phyloP scores from a whole-genome alignment of 495 filamentous ascomycete species.

The Wilcoxina mikolae region DNA sequence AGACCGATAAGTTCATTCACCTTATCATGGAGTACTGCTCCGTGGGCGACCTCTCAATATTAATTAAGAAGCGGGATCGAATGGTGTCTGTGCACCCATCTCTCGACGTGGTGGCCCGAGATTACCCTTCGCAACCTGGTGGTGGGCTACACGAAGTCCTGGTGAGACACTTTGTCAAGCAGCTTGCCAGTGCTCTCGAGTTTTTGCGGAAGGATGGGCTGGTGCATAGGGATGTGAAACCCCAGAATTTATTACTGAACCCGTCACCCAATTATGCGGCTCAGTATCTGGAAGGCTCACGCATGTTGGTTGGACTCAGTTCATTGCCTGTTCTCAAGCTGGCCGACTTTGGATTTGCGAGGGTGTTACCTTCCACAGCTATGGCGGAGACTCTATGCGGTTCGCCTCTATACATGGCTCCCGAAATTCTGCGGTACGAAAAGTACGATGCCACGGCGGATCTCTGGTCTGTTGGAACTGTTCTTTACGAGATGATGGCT shows the following conservation, averaged over 20 bases:
- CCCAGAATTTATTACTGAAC: constrained; percentile 83
- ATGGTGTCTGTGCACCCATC: constrained; percentile 52
- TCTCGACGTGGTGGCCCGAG: constrained; percentile 69
- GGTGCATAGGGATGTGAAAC: constrained; percentile 94
- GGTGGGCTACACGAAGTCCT: constrained; percentile 87
- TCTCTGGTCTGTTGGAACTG: constrained; percentile 93
- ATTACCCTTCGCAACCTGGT: constrained; percentile 68
- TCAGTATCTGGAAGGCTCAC: constrained; percentile 17
- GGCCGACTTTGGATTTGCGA: constrained; percentile 93
- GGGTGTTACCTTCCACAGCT: constrained; percentile 73
- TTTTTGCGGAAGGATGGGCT: constrained; percentile 73
- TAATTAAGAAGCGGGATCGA: constrained; percentile 83
- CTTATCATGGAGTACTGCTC: constrained; percentile 98
- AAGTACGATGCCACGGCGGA: constrained; percentile 95
- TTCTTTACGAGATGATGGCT: constrained; percentile 85
- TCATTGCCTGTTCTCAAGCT: constrained; percentile 91
- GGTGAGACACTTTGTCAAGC: constrained; percentile 88
- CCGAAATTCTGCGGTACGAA: constrained; percentile 92
- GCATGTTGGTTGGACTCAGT: constrained; percentile 50
- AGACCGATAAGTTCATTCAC: constrained; percentile 75
- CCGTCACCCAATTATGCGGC: constrained; percentile 53
- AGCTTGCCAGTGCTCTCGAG: constrained; percentile 79
- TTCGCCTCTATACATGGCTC: constrained; percentile 98
- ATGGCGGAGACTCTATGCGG: constrained; percentile 92
- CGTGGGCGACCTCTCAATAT: constrained; percentile 77